Evolutionary conservation across 2,329 filamentous ascomycete genomes (phyloP), one percentile per base, ranked within the genome.

Genomic region (Cytospora chrysosperma): DNA sequence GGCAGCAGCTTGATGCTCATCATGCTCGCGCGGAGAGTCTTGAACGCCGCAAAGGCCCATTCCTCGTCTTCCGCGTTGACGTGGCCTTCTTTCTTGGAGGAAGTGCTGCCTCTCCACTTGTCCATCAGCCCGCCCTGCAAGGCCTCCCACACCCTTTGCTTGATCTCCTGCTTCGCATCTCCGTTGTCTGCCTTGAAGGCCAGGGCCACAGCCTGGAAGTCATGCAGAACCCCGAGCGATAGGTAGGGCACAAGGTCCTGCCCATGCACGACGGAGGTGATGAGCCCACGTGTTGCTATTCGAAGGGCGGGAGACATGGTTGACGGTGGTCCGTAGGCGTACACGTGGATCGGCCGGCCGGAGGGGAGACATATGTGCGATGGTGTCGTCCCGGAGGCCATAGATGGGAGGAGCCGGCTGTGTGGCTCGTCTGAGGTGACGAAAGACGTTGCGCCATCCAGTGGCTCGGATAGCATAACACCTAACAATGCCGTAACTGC

Each of bases 261-360:
- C 21, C 88, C 88, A 69, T 93, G 88, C 13, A 92, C 84, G 5
- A 90, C 81, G 10, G 86, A 92, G 3, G 90, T 93, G 65, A 93
- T 88, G 9, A 93, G 81, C 1, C 89, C 90, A 17, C 88, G 82
- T 0, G 90, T 93, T 13, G 88, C 87, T 64, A 84, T 84, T 50
- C 89, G 85, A 9, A 93, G 81, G 2, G 87, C 84, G 0, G 88
- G 81, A 0, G 88, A 91, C 82, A 93, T 86, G 17, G 88, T 89
- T 0, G 88, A 85, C 0, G 90, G 89, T 1, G 90, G 87, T 0
- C 90, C 90, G 72, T 92, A 93, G 8, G 90, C 88, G 72, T 91
- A 93, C 15, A 92, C 90, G 69, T 93, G 90, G 24, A 93, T 89
- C 3, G 88, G 87, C 0, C 90, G 83, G 19, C 87, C 86, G 0